Conservation (phyloP, 2,329 filamentous ascomycete genomes). For the Colletotrichum ledebouriae region DNA sequence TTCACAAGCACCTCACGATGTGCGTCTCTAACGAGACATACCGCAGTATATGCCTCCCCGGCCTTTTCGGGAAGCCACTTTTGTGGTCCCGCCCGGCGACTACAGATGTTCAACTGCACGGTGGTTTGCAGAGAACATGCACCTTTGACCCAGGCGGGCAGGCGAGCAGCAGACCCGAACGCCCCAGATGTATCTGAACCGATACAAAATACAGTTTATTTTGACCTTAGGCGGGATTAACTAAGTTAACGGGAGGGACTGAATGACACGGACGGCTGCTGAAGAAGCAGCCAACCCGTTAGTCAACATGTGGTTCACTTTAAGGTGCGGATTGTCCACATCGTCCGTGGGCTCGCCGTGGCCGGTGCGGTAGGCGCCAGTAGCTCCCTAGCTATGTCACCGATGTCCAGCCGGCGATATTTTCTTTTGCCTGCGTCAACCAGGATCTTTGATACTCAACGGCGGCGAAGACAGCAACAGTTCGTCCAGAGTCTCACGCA, state of each 20-base stretch:
- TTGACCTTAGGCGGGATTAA: slow-evolving; percentile 1
- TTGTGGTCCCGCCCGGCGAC: neutral
- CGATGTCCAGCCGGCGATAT: neutral
- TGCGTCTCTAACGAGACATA: too few relatives aligned
- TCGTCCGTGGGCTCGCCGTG: too few relatives aligned
- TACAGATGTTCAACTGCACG: too few relatives aligned
- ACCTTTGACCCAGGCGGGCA: too few relatives aligned
- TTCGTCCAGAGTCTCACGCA: neutral
- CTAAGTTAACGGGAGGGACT: neutral
- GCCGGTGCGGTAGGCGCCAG: too few relatives aligned
- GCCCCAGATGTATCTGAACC: neutral
- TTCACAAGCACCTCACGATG: neutral
- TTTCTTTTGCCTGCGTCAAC: slow-evolving; percentile 9
- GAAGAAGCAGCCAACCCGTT: slow-evolving; percentile 16
- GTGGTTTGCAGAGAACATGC: too few relatives aligned
- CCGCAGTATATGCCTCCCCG: too few relatives aligned
- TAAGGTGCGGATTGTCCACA: too few relatives aligned
- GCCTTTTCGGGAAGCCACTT: neutral
- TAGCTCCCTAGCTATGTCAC: neutral
- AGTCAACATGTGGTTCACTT: neutral
- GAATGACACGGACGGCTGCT: slow-evolving; percentile 11
- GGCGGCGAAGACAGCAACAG: neutral
- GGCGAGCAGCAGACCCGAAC: neutral
- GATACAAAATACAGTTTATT: neutral
- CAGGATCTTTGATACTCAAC: too few relatives aligned